Conservation (phyloP, 352 stramenopile species). For the Phytophthora vignae region DNA sequence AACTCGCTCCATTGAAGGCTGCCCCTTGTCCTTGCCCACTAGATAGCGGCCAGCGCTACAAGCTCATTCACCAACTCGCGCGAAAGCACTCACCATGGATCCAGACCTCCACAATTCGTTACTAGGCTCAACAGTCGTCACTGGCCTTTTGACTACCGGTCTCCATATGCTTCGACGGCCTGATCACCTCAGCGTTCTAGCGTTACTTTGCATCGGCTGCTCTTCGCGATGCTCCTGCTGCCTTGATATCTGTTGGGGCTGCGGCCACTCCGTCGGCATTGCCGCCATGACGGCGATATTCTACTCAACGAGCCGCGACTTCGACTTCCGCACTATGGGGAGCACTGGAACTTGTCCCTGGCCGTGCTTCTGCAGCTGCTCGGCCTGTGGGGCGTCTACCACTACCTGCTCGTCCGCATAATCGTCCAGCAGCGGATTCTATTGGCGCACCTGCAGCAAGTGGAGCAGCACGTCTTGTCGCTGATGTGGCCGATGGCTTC, state of each 20-base stretch:
- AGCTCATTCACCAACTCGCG: background rate
- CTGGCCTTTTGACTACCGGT: background rate
- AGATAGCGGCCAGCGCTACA: background rate
- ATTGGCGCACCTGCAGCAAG: too few relatives aligned
- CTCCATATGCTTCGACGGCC: background rate
- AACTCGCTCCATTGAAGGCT: too few relatives aligned
- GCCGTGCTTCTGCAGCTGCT: background rate
- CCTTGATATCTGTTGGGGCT: background rate
- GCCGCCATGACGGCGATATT: background rate
- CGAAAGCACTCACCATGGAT: background rate
- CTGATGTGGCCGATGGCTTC: too few relatives aligned
- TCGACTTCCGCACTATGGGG: background rate
- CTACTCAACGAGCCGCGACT: background rate
- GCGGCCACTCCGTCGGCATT: background rate
- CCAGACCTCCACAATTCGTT: background rate
- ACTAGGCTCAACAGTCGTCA: background rate
- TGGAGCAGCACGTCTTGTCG: too few relatives aligned
- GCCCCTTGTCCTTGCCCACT: background rate
- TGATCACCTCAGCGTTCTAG: background rate
- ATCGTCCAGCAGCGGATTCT: background rate
- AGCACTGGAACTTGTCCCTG: background rate
- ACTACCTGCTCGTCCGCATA: background rate
- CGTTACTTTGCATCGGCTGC: background rate
- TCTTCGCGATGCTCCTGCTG: background rate
- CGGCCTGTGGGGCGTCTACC: background rate